These are phyloP conservation scores for Neurospora discreta DNA, from an alignment of 495 filamentous ascomycete genomes.

Conservation along the genomic window DNA sequence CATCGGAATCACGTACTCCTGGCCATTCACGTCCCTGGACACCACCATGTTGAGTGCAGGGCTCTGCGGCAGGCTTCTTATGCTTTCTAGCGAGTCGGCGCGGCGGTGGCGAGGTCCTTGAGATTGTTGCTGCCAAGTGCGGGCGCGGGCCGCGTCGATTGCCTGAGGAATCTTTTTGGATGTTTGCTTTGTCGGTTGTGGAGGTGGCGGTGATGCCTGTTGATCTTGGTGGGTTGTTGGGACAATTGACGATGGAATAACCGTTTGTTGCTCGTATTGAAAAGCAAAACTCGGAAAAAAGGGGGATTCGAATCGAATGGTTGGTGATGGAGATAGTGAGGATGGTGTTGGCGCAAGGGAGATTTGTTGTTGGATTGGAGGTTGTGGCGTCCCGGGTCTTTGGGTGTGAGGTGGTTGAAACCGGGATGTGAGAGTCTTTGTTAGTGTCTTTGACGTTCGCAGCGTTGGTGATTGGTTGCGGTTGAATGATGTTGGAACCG, in stretches of 20 bases:
- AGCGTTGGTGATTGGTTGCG: constrained; percentile 1
- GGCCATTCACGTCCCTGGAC: constrained; percentile 24
- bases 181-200: not conserved
- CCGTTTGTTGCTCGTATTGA: not conserved
- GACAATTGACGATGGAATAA: not conserved
- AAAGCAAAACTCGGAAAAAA: not conserved
- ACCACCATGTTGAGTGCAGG: constrained; percentile 40
- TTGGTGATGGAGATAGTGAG: not conserved
- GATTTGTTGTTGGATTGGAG: not conserved
- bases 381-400: not conserved
- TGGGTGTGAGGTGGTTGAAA: not conserved
- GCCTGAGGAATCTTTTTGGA: not conserved
- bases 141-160: not conserved
- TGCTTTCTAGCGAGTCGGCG: constrained; percentile 10
- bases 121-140: not conserved
- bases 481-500: not conserved
- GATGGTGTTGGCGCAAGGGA: not conserved
- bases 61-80: constrained; percentile 35
- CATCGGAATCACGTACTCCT: constrained; percentile 39
- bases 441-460: constrained; percentile 5
- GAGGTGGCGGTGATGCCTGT: not conserved
- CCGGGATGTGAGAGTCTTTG: not conserved
- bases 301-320: not conserved
- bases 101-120: constrained; percentile 5
- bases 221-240: not conserved